Conservation (phyloP, 2,329 filamentous ascomycete genomes). For the Neopestalotiopsis clavispora region DNA sequence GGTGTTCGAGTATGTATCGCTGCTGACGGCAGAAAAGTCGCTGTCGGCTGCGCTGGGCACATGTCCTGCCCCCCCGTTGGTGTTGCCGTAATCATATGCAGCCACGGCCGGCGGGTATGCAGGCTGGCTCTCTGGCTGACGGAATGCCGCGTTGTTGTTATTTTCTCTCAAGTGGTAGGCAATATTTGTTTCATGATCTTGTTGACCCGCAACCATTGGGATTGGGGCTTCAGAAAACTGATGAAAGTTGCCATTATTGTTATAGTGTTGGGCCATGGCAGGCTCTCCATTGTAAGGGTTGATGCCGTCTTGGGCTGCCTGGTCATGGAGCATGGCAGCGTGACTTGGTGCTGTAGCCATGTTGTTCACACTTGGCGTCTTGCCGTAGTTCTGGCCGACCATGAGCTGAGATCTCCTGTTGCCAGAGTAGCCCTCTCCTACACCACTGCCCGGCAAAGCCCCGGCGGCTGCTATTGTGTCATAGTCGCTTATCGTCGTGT, state of each 20-base stretch:
- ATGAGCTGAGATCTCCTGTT: slow-evolving; percentile 25
- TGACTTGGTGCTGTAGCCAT: slow-evolving; percentile 56
- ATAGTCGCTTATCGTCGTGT: slow-evolving; percentile 47
- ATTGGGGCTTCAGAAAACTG: slow-evolving; percentile 26
- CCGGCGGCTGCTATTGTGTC: slow-evolving; percentile 64
- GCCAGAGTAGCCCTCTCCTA: slow-evolving; percentile 38
- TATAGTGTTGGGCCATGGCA: slow-evolving; percentile 18
- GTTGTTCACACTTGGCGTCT: slow-evolving; percentile 47
- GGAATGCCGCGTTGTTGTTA: neutral
- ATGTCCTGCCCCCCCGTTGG: neutral
- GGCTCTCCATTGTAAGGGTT: slow-evolving; percentile 52
- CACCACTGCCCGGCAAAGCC: slow-evolving; percentile 54
- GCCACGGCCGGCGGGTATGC: neutral
- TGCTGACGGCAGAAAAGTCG: slow-evolving; percentile 1
- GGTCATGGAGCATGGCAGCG: slow-evolving; percentile 54
- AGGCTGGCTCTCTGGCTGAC: neutral
- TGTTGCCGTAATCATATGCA: neutral
- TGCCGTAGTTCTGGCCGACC: slow-evolving; percentile 47
- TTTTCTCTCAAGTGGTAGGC: slow-evolving; percentile 1
- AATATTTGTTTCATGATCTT: slow-evolving; percentile 16
- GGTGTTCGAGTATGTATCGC: neutral
- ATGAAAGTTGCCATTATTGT: slow-evolving; percentile 14
- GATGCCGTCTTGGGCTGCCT: slow-evolving; percentile 58
- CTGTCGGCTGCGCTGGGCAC: neutral
- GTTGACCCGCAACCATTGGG: slow-evolving; percentile 24